Percentiles rank a stretch among this genome's conserved stretches.
Evolutionary conservation across 345 rosid genomes (phyloP).

Genomic region (Syzygium aqueum): DNA sequence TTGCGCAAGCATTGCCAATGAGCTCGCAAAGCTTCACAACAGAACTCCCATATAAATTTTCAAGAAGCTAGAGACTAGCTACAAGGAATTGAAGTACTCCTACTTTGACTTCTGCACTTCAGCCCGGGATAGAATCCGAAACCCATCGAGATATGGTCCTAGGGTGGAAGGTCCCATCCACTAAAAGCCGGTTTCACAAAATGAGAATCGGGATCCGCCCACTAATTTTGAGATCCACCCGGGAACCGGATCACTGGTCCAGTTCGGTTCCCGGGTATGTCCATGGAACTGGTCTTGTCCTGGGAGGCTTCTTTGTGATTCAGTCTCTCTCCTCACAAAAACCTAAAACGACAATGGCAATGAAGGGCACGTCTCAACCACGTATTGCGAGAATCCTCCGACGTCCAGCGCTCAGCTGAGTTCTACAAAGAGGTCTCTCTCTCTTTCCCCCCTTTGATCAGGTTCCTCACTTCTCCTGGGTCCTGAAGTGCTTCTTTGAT

Average conservation of each 20-base stretch:
- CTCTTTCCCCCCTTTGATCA: not conserved
- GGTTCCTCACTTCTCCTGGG: not conserved
- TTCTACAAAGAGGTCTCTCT: conserved; percentile 60
- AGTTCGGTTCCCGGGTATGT: too few relatives aligned
- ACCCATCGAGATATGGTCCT: not conserved
- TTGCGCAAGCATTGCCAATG: not conserved
- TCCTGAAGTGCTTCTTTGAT: not conserved
- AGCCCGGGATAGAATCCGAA: not conserved
- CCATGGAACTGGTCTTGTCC: too few relatives aligned
- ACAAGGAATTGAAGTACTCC: not conserved
- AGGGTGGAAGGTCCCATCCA: too few relatives aligned
- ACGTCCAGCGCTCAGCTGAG: conserved; percentile 51
- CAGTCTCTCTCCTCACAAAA: not conserved
- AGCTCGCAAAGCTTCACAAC: conserved; percentile 11
- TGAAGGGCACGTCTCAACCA: conserved; percentile 50
- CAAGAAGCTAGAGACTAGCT: not conserved
- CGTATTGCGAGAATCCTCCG: conserved; percentile 78
- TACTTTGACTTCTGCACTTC: not conserved
- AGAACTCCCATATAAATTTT: not conserved
- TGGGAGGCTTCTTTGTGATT: not conserved
- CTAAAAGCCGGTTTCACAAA: too few relatives aligned
- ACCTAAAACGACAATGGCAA: conserved; percentile 25
- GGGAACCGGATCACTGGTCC: too few relatives aligned
- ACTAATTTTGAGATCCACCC: too few relatives aligned
- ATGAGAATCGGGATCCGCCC: too few relatives aligned